A percentile compares a stretch with the other conserved stretches of the same genome.
These are phyloP conservation scores for Yamadazyma laniorum DNA, from an alignment of 805 yeast genomes.

Conservation along the genomic window DNA sequence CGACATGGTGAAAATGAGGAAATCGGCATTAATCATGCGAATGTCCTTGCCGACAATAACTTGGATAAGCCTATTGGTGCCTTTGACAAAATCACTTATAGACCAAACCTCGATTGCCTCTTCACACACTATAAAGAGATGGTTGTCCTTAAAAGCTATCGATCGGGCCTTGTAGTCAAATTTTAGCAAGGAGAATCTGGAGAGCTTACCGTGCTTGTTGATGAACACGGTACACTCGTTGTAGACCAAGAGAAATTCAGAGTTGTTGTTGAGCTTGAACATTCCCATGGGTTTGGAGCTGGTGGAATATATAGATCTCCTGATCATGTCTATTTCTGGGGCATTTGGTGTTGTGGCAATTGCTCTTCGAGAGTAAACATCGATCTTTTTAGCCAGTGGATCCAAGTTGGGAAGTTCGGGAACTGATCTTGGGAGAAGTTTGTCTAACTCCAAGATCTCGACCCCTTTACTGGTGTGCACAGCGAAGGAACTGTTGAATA, in stretches of 20 bases:
- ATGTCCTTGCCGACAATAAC: conserved; percentile 72
- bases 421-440: conserved; percentile 52
- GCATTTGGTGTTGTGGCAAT: conserved; percentile 1
- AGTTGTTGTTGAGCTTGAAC: conserved; percentile 54
- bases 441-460: conserved; percentile 60
- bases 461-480: conserved; percentile 67
- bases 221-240: conserved; percentile 68
- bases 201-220: conserved; percentile 55
- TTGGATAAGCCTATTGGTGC: conserved; percentile 54
- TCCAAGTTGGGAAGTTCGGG: conserved; percentile 46
- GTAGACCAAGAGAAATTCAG: conserved; percentile 61
- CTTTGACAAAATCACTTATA: conserved; percentile 45
- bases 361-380: conserved; percentile 27
- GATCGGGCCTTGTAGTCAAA: conserved; percentile 42
- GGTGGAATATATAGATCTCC: conserved; percentile 37
- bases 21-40: conserved; percentile 21
- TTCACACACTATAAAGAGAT: conserved; percentile 50
- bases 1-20: conserved; percentile 45
- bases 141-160: conserved; percentile 32
- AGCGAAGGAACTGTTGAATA: conserved; percentile 65
- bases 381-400: conserved; percentile 20
- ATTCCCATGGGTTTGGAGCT: conserved; percentile 57
- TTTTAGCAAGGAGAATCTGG: conserved; percentile 41
- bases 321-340: conserved; percentile 36
- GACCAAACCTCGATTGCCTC: conserved; percentile 72